Evolutionary conservation across 495 filamentous ascomycete genomes (phyloP).

Genomic region (Rhypophila decipiens): DNA sequence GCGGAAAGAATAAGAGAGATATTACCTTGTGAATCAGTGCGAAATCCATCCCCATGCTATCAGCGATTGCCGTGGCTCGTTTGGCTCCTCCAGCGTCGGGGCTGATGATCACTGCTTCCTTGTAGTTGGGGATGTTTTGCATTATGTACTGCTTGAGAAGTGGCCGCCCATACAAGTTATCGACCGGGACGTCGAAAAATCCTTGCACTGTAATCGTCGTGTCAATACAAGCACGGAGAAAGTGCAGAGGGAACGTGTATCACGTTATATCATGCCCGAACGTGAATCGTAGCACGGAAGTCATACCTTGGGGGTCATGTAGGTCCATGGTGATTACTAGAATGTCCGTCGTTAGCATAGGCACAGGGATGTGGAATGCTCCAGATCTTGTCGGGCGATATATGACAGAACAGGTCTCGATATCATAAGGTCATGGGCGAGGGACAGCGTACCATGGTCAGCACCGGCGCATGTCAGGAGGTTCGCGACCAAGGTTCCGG

Average conservation of each 20-base stretch:
- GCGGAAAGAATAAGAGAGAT: constrained; percentile 19
- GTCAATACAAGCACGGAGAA: constrained; percentile 8
- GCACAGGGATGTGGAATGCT: background rate
- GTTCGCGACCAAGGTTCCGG: constrained; percentile 90
- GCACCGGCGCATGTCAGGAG: constrained; percentile 92
- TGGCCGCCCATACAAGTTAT: constrained; percentile 88
- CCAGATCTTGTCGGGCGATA: background rate
- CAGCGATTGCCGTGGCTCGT: constrained; percentile 92
- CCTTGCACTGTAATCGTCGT: constrained; percentile 52
- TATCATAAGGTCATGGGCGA: background rate
- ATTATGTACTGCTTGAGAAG: constrained; percentile 86
- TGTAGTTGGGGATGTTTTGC: constrained; percentile 77
- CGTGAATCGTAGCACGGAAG: background rate
- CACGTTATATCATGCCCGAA: background rate
- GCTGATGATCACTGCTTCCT: constrained; percentile 86
- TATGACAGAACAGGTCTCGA: too few species aligned
- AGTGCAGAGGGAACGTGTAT: background rate
- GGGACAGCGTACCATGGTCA: constrained; percentile 57
- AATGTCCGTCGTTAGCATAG: constrained; percentile 21
- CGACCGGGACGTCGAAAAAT: constrained; percentile 97
- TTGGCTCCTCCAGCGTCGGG: constrained; percentile 97
- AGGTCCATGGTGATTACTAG: constrained; percentile 92
- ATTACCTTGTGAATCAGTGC: constrained; percentile 97
- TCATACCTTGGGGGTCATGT: constrained; percentile 86
- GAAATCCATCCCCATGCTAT: constrained; percentile 85